Evolutionary conservation across 2,329 filamentous ascomycete genomes (phyloP), one percentile per base, ranked within the genome.

Genomic region (Fusarium subglutinans): DNA sequence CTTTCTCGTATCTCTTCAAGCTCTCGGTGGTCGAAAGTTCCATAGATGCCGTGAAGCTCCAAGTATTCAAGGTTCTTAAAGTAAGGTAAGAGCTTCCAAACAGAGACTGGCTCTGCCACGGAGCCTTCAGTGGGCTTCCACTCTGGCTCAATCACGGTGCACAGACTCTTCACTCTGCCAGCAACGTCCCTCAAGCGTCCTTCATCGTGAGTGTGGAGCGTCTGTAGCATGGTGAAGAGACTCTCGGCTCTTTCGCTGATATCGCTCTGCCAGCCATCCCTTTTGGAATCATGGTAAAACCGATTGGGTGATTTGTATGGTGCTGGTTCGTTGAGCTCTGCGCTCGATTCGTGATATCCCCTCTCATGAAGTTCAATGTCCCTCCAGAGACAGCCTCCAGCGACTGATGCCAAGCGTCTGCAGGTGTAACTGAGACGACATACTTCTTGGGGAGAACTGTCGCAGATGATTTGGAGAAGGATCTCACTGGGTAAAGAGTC

Each of bases 341-440:
- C 55, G 6, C 60, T 55, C 3, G 71, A 75, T 17, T 69, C 63
- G 9, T 76, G 72, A 22, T 75, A 73, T 5, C 66, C 63, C 3
- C 17, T 30, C 10, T 53, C 45, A 20, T 76, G 74, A 12, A 76
- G 43, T 17, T 76, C 72, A 12, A 76, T 71, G 6, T 66, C 54
- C 7, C 15, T 24, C 74, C 74, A 75, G 12, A 76, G 6, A 2
- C 38, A 38, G 3, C 44, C n/a, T 10, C 47, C 28, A 1, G 59
- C 54, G 5, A 75, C 8, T 6, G n/a, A 13, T 11, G 38, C 60
- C 7, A 73, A 22, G 6, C 51, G 41, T 20, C 38, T 72, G n/a
- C 64, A 75, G 2, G 50, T 62, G 5, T 47, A 48, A 9, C 15
- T 64, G 6, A 76, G 40, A 17, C n/a, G 22, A 7, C 60, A 70